Percentiles rank a stretch among this genome's conserved stretches.
Conservation (phyloP, 1,284 basidiomycete species). For the Sanghuangporus weigelae region DNA sequence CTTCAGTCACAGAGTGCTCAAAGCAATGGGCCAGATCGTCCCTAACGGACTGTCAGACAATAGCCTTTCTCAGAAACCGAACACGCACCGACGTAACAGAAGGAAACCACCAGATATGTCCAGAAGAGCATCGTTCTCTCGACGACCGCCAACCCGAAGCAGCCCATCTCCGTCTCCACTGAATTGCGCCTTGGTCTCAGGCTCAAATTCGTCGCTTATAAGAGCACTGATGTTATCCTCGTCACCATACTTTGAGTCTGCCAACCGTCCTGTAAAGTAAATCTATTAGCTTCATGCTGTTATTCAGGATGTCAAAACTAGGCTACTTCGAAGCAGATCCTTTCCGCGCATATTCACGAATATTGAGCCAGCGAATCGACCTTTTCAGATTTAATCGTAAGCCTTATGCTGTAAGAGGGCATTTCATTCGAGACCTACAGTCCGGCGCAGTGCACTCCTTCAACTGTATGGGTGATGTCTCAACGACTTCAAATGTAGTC, state of each 20-base stretch:
- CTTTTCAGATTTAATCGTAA: conserved; percentile 28
- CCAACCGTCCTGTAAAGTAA: conserved; percentile 1
- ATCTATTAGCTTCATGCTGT: background rate
- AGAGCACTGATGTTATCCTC: conserved; percentile 63
- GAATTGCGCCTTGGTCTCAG: conserved; percentile 73
- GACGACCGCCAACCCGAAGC: conserved; percentile 70
- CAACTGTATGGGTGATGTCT: conserved; percentile 62
- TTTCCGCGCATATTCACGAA: conserved; percentile 48
- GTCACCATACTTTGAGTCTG: conserved; percentile 43
- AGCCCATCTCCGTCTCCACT: conserved; percentile 47
- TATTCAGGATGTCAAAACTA: background rate
- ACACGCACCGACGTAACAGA: background rate
- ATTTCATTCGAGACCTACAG: conserved; percentile 35
- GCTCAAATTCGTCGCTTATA: conserved; percentile 62
- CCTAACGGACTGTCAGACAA: conserved; percentile 24
- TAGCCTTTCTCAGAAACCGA: conserved; percentile 44
- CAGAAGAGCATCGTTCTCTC: conserved; percentile 61
- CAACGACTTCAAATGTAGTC: conserved; percentile 66
- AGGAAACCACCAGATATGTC: conserved; percentile 38
- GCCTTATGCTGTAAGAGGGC: background rate
- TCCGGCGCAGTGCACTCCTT: conserved; percentile 78
- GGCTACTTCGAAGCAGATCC: background rate
- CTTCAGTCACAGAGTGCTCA: conserved; percentile 57
- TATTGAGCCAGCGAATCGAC: conserved; percentile 75
- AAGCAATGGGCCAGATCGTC: background rate